Base-by-base conservation (phyloP, 192 early-diverging fungal species). In the Coemansia sp. region DNA sequence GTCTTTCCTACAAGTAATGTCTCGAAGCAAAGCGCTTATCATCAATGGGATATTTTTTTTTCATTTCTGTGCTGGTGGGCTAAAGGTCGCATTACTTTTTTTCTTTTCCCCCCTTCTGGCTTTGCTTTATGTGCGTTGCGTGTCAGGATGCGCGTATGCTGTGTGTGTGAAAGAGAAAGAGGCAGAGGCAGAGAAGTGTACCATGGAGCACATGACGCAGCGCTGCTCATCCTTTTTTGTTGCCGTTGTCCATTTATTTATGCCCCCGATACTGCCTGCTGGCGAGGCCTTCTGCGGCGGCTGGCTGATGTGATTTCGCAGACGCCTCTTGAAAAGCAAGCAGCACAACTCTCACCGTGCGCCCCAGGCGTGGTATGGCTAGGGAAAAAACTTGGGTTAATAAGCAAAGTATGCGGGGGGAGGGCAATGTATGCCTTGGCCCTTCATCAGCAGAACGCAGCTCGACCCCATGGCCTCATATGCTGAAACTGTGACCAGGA, bases 401-500 rank as follows among this genome's bases (percentile, higher is more conserved):
- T 16, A 23, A 23, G 7, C 20, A 51, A 23, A 51, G 20, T 3
- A 51, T 27, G 6, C n/a, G n/a, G n/a, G n/a, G n/a, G n/a, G n/a
- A n/a, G n/a, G n/a, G n/a, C n/a, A n/a, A n/a, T n/a, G n/a, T 6
- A 27, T 51, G 49, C 6, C 14, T 8, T 51, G 5, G n/a, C 22
- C 22, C 25, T 42, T 42, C 39, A 42, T 14, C 11, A 42, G 8
- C 39, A 42, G 13, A 42, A 10, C 14, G 39, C 39, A 9, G 11
- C 25, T 51, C 20, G 49, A 16, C 49, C 49, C 49, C 49, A 51
- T 51, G 49, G 22, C 49, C 25, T 22, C 8, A 9, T 5, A 51
- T 23, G 49, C 20, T 51, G 20, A 51, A 51, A 51, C 49, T 23
- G 49, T 51, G 49, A 51, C 49, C 49, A 22, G 6, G 1, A 42